Evolutionary conservation across 305 asterid genomes (phyloP).

Genomic region (Lippia alba): DNA sequence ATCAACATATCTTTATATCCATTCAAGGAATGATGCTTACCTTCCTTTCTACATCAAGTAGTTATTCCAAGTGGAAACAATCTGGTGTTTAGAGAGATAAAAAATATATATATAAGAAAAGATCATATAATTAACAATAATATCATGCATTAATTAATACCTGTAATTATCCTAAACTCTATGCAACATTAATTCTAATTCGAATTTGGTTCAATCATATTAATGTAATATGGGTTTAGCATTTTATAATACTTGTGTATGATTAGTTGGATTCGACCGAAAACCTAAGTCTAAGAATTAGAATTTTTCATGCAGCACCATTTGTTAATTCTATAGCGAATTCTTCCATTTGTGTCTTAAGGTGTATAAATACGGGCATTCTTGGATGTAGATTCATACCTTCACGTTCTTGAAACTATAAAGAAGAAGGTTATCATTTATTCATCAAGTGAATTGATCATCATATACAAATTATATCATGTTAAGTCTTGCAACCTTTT

Average conservation of each 20-base stretch:
- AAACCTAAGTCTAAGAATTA: too few species aligned
- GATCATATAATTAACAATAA: not conserved
- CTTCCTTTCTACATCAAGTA: conserved; percentile 36
- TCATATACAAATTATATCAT: conserved; percentile 15
- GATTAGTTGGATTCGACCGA: too few species aligned
- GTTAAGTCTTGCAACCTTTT: conserved; percentile 20
- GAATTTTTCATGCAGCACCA: too few species aligned
- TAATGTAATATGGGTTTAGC: too few species aligned
- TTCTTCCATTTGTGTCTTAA: too few species aligned
- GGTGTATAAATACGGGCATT: conserved; percentile 15
- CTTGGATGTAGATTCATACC: not conserved
- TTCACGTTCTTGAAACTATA: not conserved
- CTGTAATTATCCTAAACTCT: conserved; percentile 20
- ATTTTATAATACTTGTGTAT: too few species aligned
- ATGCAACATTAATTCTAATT: conserved; percentile 14
- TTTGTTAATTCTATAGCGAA: too few species aligned
- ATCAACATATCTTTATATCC: conserved; percentile 15
- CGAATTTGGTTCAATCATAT: too few species aligned
- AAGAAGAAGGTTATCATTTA: too few species aligned
- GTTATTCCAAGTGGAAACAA: not conserved
- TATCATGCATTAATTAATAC: not conserved
- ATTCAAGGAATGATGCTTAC: conserved; percentile 16
- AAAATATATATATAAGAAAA: too few species aligned
- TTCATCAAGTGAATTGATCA: conserved; percentile 7
- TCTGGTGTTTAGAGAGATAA: not conserved